Percentiles rank a stretch among this genome's conserved stretches.
phyloP scores from a whole-genome alignment of 208 protist genomes.

The Leishmania amazonensis region DNA sequence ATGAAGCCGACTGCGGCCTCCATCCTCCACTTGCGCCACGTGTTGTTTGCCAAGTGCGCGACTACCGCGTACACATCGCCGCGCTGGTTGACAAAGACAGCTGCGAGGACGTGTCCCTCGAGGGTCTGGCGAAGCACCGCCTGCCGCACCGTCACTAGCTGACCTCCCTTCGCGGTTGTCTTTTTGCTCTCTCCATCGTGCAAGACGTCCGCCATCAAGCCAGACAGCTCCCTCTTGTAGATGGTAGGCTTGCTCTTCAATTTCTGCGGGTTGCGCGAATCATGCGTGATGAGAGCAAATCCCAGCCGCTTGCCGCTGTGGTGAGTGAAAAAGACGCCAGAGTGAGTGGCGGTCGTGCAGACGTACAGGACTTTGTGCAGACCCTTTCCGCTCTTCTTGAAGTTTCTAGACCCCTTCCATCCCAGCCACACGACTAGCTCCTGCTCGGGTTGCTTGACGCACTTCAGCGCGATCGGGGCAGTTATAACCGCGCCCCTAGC shows the following conservation, averaged over 20 bases:
- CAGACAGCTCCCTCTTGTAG: constrained; percentile 9
- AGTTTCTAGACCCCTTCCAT: constrained; percentile 13
- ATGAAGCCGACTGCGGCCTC: constrained; percentile 13
- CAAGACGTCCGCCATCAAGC: constrained; percentile 8
- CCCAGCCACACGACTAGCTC: constrained; percentile 22
- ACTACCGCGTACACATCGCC: constrained; percentile 42
- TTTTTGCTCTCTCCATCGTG: not conserved
- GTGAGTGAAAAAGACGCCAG: constrained; percentile 25
- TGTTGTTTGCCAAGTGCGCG: constrained; percentile 25
- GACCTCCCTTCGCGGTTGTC: not conserved
- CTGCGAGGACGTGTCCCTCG: constrained; percentile 38
- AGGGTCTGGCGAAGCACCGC: constrained; percentile 39
- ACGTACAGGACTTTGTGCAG: constrained; percentile 20
- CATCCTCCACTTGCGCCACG: constrained; percentile 51
- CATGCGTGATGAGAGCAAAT: constrained; percentile 24
- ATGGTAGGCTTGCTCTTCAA: not conserved
- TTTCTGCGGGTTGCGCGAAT: not conserved
- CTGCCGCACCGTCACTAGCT: constrained; percentile 32
- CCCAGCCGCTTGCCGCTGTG: constrained; percentile 8
- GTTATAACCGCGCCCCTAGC: not conserved
- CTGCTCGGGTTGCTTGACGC: constrained; percentile 25
- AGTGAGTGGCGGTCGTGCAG: constrained; percentile 17
- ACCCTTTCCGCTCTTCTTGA: constrained; percentile 12
- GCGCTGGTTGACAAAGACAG: constrained; percentile 21
- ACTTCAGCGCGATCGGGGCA: constrained; percentile 10